Percentiles rank a stretch among this genome's conserved stretches.
Evolutionary conservation across 768 basidiomycete genomes (phyloP).

Genomic region (Tephrocybe sp.): DNA sequence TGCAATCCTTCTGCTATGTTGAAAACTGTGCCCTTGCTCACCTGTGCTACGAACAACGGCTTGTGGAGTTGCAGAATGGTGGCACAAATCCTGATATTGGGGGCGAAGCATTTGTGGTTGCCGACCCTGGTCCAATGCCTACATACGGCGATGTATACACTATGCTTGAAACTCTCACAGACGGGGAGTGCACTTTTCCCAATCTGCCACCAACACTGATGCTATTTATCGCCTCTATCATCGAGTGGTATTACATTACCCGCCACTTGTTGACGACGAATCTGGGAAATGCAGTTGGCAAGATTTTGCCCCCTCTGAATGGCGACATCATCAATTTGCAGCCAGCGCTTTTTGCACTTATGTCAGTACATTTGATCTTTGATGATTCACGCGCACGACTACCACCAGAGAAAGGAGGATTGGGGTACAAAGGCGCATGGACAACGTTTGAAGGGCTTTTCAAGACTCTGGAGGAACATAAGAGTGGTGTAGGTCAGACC

Average conservation of each 20-base stretch:
- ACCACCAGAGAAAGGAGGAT: slow-evolving; percentile 51
- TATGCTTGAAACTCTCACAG: slow-evolving; percentile 51
- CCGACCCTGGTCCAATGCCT: slow-evolving; percentile 61
- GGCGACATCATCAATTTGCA: slow-evolving; percentile 56
- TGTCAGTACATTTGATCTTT: slow-evolving; percentile 54
- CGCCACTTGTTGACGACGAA: slow-evolving; percentile 37
- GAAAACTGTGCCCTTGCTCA: slow-evolving; percentile 76
- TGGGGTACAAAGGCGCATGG: slow-evolving; percentile 61
- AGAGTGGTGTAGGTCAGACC: slow-evolving; percentile 32
- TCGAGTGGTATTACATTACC: slow-evolving; percentile 54
- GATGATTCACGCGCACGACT: slow-evolving; percentile 65
- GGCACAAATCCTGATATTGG: slow-evolving; percentile 59
- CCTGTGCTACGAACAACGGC: slow-evolving; percentile 68
- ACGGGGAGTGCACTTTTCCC: slow-evolving; percentile 56
- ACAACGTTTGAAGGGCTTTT: slow-evolving; percentile 57
- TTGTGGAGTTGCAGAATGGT: slow-evolving; percentile 46
- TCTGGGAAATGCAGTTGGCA: slow-evolving; percentile 29
- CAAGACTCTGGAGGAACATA: slow-evolving; percentile 51
- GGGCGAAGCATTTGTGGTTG: slow-evolving; percentile 65
- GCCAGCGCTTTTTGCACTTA: slow-evolving; percentile 54
- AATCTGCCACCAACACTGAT: slow-evolving; percentile 58
- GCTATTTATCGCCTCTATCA: slow-evolving; percentile 57
- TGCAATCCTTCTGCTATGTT: slow-evolving; percentile 70
- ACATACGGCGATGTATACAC: slow-evolving; percentile 65
- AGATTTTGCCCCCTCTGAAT: slow-evolving; percentile 40